Percentiles rank a stretch among this genome's conserved stretches.
Evolutionary conservation across 169 alveolate genomes (phyloP).

Genomic region (Cryptosporidium tyzzeri): DNA sequence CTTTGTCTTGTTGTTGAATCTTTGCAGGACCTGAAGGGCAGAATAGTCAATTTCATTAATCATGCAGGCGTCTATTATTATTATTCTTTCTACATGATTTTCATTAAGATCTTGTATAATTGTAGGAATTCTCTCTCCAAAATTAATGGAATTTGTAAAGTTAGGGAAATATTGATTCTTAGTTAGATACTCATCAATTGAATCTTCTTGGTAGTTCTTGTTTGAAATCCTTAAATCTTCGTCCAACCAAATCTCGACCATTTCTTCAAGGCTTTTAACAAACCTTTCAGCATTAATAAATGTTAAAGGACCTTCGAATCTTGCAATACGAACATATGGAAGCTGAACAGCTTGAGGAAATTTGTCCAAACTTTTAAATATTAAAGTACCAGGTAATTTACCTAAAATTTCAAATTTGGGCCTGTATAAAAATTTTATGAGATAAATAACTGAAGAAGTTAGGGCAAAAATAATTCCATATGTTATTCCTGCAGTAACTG

Average conservation of each 20-base stretch:
- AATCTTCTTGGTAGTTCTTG: neutral
- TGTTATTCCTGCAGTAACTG: slow-evolving; percentile 45
- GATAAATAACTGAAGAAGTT: slow-evolving; percentile 25
- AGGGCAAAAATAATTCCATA: slow-evolving; percentile 56
- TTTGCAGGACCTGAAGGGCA: slow-evolving; percentile 36
- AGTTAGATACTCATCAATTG: slow-evolving; percentile 3
- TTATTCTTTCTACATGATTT: slow-evolving; percentile 48
- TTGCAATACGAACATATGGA: slow-evolving; percentile 47
- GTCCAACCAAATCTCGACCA: slow-evolving; percentile 47
- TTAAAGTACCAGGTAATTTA: slow-evolving; percentile 61
- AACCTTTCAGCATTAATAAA: slow-evolving; percentile 47
- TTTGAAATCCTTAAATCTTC: slow-evolving; percentile 11
- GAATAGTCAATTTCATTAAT: slow-evolving; percentile 61
- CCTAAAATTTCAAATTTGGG: slow-evolving; percentile 52
- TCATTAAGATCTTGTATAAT: slow-evolving; percentile 56
- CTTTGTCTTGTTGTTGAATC: slow-evolving; percentile 23
- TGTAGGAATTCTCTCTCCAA: slow-evolving; percentile 62
- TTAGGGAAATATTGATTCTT: slow-evolving; percentile 14
- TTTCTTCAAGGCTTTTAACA: slow-evolving; percentile 6
- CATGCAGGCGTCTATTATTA: slow-evolving; percentile 65
- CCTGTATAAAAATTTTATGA: slow-evolving; percentile 44
- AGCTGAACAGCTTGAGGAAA: slow-evolving; percentile 66
- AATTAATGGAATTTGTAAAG: slow-evolving; percentile 24
- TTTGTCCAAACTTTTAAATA: slow-evolving; percentile 55
- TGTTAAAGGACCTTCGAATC: slow-evolving; percentile 69